Base-by-base conservation (phyloP, 495 filamentous ascomycete species). In the Baudoinia panamericana region DNA sequence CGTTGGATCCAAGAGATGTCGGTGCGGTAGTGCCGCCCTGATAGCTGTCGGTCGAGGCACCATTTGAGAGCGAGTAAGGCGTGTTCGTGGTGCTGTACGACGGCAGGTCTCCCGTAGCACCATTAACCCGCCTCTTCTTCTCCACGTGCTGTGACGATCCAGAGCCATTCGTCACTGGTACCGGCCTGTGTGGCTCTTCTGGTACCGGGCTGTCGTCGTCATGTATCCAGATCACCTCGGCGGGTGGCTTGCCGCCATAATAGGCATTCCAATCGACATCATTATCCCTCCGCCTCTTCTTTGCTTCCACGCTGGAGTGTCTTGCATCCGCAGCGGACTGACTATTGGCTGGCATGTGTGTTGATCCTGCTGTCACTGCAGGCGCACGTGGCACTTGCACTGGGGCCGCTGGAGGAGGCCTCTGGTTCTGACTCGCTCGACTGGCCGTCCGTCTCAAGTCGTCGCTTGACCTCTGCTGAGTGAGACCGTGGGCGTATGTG, bases 1-100 rank as follows among this genome's bases (percentile, higher is more conserved):
- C 70, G 68, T 37, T 69, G 53, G 75, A 93, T 17, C 81, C 83
- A 9, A 93, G 63, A 26, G 90, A 94, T 0, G 88, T 94, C 4
- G 86, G 78, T 21, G 90, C 86, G 0, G 88, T 95, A 11, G 88
- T 94, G 15, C 24, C 24, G 15, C 24, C 24, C n/a, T 41, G 36
- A 21, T 46, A 28, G 52, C 43, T 46, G n/a, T 51, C 48, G 2
- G 48, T 51, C 8, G 48, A 51, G 3, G 36, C 82, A 75, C 35
- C 48, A 31, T 51, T 46, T 13, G 42, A 46, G 20, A 37, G 19
- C n/a, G 47, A 45, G 26, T 50, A 46, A 1, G 48, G 48, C 30
- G 48, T 51, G 27, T 51, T 51, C n/a, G 48, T 51, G 8, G 37
- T 29, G 27, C 48, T 51, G 33, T 41, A 46, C 2, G n/a, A 11